A percentile compares a stretch with the other conserved stretches of the same genome.
Evolutionary conservation across 495 filamentous ascomycete species (phyloP).

Genomic region (Neurospora sp.): DNA sequence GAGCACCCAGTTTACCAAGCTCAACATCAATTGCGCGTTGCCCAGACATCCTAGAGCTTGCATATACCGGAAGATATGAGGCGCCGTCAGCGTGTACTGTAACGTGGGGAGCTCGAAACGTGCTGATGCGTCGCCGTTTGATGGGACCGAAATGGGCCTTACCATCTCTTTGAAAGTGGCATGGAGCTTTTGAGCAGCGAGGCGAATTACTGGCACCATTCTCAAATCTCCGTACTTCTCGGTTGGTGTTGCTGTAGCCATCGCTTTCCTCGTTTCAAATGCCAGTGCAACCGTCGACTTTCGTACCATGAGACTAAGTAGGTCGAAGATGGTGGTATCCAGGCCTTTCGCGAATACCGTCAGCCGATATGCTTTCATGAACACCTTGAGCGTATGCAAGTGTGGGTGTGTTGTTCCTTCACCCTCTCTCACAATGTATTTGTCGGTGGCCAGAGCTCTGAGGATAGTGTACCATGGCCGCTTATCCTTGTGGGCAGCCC

Average conservation of each 20-base stretch:
- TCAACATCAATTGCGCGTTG: slow-evolving; percentile 24
- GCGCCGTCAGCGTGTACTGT: slow-evolving; percentile 17
- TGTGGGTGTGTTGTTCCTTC: not conserved
- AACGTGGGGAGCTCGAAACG: slow-evolving; percentile 8
- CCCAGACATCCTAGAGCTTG: slow-evolving; percentile 25
- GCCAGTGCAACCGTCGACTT: slow-evolving; percentile 4
- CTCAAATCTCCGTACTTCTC: slow-evolving; percentile 1
- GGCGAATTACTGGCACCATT: slow-evolving; percentile 1
- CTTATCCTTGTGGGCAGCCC: slow-evolving; percentile 4
- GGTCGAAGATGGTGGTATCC: slow-evolving; percentile 12
- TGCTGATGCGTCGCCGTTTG: not conserved
- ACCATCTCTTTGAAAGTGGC: not conserved
- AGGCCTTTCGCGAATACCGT: slow-evolving; percentile 3
- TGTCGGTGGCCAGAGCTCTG: slow-evolving; percentile 11
- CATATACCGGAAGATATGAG: slow-evolving; percentile 29
- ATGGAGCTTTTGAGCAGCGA: not conserved
- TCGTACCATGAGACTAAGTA: slow-evolving; percentile 11
- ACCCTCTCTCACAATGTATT: slow-evolving; percentile 1
- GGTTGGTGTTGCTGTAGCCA: not conserved
- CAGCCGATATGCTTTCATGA: slow-evolving; percentile 11
- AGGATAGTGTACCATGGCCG: slow-evolving; percentile 20
- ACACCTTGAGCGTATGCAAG: slow-evolving; percentile 9
- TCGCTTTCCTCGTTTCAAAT: not conserved
- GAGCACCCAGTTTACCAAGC: slow-evolving; percentile 30
- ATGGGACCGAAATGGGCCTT: not conserved